Evolutionary conservation across 2,329 filamentous ascomycete genomes (phyloP), one percentile per base, ranked within the genome.

Genomic region (Bipolaris victoriae): DNA sequence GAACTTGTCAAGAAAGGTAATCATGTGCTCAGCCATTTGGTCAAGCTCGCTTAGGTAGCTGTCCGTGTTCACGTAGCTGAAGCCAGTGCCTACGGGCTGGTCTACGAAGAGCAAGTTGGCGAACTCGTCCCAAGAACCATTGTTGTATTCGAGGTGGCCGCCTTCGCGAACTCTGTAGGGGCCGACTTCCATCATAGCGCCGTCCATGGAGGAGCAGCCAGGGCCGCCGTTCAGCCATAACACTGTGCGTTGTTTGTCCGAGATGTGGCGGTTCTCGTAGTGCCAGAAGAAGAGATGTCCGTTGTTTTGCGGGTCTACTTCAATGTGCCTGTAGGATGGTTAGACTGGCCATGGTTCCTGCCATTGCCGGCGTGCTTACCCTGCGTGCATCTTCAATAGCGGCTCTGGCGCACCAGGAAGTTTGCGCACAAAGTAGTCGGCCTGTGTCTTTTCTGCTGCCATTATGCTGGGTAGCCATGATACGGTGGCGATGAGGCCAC

Each of bases 271-370:
- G 75, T 98, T 98, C 75, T 97, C 88, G 75, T 91, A 97, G 72
- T 97, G 91, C 95, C 95, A 99, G 82, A 99, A 99, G 83, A 98
- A 99, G 16, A 99, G 80, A 77, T 98, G 96, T 67, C 92, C 94
- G 74, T 98, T 92, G 75, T 90, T 86, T 65, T 92, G 88, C 18
- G 90, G 86, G 33, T 88, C 90, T 70, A 99, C 84, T 79, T 98
- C 93, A 76, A 99, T 89, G 80, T 99, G 95, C 52, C 92, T 97
- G 16, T 16, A 16, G 11, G 20, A 41, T 2, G 24, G 46, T 68
- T 54, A 62, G 59, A 26, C 18, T 20, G 36, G 44, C 7, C 10
- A 16, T 29, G 10, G 31, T 7, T 16, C n/a, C 13, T 29, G 7
- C 41, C 13, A 35, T 16, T 11, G 31, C 33, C 33, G 29, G 22